Conservation (phyloP, 768 basidiomycete genomes). For the Paxillus ammoniavirescens region DNA sequence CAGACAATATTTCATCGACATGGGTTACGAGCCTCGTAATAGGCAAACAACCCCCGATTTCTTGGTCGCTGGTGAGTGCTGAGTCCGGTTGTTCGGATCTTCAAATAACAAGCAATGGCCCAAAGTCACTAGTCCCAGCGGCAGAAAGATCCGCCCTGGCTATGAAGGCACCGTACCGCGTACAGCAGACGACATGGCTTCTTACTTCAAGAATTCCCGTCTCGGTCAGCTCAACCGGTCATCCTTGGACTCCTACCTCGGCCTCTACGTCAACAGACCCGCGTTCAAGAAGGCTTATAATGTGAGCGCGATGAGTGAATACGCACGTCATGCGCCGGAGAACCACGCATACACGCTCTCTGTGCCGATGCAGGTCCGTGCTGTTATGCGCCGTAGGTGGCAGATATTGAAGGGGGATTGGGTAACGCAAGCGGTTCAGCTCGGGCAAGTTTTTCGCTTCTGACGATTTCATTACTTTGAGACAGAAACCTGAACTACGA, state of each 20-base stretch:
- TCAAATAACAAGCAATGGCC: conserved; percentile 24
- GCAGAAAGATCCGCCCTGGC: conserved; percentile 48
- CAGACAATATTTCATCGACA: conserved; percentile 52
- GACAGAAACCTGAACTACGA: conserved; percentile 3
- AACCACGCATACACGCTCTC: conserved; percentile 45
- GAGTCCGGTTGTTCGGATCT: not conserved
- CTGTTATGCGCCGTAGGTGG: conserved; percentile 45
- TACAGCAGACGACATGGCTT: conserved; percentile 57
- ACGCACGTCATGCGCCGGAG: conserved; percentile 43
- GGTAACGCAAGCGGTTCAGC: conserved; percentile 32
- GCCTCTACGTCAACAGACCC: conserved; percentile 43
- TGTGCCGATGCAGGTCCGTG: conserved; percentile 41
- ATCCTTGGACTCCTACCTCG: conserved; percentile 46
- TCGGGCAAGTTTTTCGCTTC: conserved; percentile 29
- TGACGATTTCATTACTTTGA: conserved; percentile 6
- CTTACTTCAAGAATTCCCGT: conserved; percentile 42
- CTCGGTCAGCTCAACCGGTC: conserved; percentile 40
- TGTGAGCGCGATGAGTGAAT: conserved; percentile 49
- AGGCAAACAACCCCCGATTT: conserved; percentile 63
- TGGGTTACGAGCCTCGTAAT: conserved; percentile 53
- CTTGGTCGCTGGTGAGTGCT: conserved; percentile 41
- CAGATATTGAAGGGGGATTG: conserved; percentile 44
- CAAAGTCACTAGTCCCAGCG: conserved; percentile 57
- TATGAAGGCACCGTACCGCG: conserved; percentile 43
- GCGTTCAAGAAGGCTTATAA: conserved; percentile 44